Conservation (phyloP, 129 eudicot genomes). For the Saposhnikovia divaricata region DNA sequence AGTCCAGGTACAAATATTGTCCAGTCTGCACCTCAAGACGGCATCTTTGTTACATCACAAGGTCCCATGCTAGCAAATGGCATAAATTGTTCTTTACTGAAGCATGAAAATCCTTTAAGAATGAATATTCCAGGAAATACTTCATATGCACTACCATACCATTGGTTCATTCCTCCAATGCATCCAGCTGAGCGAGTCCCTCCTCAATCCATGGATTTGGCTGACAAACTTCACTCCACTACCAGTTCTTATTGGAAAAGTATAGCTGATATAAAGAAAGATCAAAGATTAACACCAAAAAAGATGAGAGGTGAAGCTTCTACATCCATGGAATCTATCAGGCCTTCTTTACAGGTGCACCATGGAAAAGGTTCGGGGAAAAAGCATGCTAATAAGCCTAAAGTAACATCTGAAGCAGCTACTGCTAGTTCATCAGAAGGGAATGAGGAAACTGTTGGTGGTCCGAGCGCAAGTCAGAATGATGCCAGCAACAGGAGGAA, state of each 20-base stretch:
- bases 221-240: constrained; percentile 21
- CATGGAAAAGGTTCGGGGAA: neutral
- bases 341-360: constrained; percentile 7
- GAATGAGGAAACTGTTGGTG: constrained; percentile 15
- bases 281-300: constrained; percentile 14
- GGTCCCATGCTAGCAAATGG: constrained; percentile 13
- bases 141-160: constrained; percentile 44
- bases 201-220: constrained; percentile 12
- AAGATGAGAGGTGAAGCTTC: constrained; percentile 22
- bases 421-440: constrained; percentile 3
- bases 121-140: constrained; percentile 21
- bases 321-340: neutral
- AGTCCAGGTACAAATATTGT: constrained; percentile 23
- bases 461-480: constrained; percentile 15
- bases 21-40: constrained; percentile 22
- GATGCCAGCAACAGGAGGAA: constrained; percentile 32
- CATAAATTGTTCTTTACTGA: constrained; percentile 16
- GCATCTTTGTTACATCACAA: constrained; percentile 23
- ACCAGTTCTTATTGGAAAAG: constrained; percentile 12
- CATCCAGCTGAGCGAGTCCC: constrained; percentile 7
- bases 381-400: neutral
- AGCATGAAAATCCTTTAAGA: constrained; percentile 24
- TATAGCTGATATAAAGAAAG: neutral
- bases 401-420: neutral
- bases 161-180: constrained; percentile 47